phyloP scores from a whole-genome alignment of 2,329 filamentous ascomycete species.

The Thelonectria blattea region DNA sequence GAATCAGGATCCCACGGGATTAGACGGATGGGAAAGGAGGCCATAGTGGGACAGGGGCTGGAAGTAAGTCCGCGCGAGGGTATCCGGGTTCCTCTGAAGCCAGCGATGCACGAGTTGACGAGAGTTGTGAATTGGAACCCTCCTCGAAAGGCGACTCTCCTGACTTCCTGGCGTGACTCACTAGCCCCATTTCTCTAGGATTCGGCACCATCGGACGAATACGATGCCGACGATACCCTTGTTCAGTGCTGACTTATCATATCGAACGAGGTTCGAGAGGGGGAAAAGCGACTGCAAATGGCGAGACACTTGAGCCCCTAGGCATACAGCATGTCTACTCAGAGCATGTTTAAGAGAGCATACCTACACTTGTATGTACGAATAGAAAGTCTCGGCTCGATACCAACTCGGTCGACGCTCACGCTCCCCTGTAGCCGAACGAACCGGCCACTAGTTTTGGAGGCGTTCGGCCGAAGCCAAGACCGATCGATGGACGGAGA shows the following conservation, averaged over 20 bases:
- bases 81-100: neutral
- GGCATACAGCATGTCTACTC: too few species aligned
- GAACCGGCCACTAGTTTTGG: neutral
- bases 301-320: too few species aligned
- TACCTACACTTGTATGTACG: too few species aligned
- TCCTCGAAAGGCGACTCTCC: neutral
- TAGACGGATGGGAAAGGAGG: constrained; percentile 19
- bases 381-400: neutral
- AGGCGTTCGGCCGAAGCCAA: neutral
- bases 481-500: neutral
- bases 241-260: neutral
- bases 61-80: neutral
- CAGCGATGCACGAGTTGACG: neutral
- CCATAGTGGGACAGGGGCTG: neutral
- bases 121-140: neutral
- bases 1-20: constrained; percentile 36
- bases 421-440: neutral
- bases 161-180: neutral
- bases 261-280: too few species aligned
- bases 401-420: neutral
- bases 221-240: neutral
- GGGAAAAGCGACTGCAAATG: too few species aligned
- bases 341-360: too few species aligned
- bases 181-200: neutral
- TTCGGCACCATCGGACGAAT: neutral